Evolutionary conservation across 306 rosid genomes (phyloP).

Genomic region (Crataegus laevigata): DNA sequence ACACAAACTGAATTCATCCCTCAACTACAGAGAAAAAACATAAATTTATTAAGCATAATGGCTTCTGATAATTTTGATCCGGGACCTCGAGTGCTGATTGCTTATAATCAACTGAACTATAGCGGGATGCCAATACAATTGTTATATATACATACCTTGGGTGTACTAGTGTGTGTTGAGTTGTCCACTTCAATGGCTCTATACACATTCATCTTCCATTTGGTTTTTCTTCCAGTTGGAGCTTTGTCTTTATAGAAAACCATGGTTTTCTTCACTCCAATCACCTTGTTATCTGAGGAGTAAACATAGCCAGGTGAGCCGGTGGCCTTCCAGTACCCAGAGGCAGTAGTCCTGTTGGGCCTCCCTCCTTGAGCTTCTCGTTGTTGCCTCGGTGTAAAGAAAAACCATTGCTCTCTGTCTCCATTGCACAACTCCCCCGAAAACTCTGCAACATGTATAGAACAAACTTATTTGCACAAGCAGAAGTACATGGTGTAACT

Average conservation of each 20-base stretch:
- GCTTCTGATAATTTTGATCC: neutral
- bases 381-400: constrained; percentile 63
- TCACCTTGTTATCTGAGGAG: constrained; percentile 48
- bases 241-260: constrained; percentile 81
- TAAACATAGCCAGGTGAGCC: constrained; percentile 78
- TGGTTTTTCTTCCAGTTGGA: constrained; percentile 72
- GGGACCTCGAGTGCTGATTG: neutral
- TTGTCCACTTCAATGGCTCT: constrained; percentile 46
- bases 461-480: neutral
- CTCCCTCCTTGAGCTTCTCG: constrained; percentile 80
- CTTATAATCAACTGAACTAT: neutral
- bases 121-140: neutral
- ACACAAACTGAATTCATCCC: constrained; percentile 76
- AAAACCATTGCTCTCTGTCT: constrained; percentile 93
- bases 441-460: constrained; percentile 30
- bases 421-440: constrained; percentile 58
- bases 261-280: constrained; percentile 81
- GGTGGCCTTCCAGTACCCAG: constrained; percentile 92
- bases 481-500: too few species aligned
- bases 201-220: constrained; percentile 91
- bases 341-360: constrained; percentile 61
- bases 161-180: constrained; percentile 14
- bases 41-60: neutral
- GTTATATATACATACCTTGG: constrained; percentile 32
- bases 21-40: constrained; percentile 32